Conservation (phyloP, 495 filamentous ascomycete species). For the Penicillium nucicola region DNA sequence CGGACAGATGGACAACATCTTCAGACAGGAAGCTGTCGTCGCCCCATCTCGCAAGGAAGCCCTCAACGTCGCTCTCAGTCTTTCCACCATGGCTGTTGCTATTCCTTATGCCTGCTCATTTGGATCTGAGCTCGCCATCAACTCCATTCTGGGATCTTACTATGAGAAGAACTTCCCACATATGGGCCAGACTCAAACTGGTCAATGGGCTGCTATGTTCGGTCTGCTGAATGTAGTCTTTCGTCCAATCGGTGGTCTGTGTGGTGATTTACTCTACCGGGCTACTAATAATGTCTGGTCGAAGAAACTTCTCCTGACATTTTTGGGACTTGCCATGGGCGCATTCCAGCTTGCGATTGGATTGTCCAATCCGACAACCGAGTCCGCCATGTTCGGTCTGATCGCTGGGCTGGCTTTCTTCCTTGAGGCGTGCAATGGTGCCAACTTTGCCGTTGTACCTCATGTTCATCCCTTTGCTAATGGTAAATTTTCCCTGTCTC, state of each 20-base stretch:
- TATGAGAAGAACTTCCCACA: constrained; percentile 73
- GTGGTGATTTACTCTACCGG: constrained; percentile 71
- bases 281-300: constrained; percentile 60
- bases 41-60: constrained; percentile 63
- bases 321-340: constrained; percentile 61
- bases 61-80: constrained; percentile 55
- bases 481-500: constrained; percentile 41
- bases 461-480: constrained; percentile 78
- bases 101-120: constrained; percentile 83
- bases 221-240: constrained; percentile 79
- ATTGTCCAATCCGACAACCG: constrained; percentile 52
- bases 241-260: constrained; percentile 70
- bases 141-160: constrained; percentile 76
- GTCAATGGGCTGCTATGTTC: constrained; percentile 86
- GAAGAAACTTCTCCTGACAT: constrained; percentile 72
- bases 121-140: constrained; percentile 81
- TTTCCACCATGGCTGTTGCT: constrained; percentile 64
- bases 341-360: constrained; percentile 71
- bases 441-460: constrained; percentile 80
- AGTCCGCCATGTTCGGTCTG: constrained; percentile 73
- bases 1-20: constrained; percentile 50
- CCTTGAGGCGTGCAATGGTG: constrained; percentile 80
- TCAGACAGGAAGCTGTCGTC: constrained; percentile 56
- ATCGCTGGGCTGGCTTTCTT: constrained; percentile 74
- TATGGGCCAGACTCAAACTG: constrained; percentile 69